Evolutionary conservation across 768 basidiomycete genomes (phyloP).

Genomic region (Trametes cingulata): DNA sequence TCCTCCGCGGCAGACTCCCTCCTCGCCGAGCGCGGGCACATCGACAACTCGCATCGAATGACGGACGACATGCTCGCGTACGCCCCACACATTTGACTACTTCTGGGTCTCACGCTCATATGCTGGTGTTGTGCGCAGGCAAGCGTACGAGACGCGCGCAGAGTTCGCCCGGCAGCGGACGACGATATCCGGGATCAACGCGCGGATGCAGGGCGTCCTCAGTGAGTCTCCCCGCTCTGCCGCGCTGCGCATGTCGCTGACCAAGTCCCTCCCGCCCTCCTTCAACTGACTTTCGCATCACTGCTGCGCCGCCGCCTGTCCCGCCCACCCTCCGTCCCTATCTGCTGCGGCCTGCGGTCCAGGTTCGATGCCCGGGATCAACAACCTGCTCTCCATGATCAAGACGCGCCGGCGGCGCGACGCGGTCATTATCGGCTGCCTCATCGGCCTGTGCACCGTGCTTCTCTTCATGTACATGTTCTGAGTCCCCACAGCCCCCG

Average conservation of each 20-base stretch:
- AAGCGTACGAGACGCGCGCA: conserved; percentile 95
- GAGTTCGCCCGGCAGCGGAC: conserved; percentile 86
- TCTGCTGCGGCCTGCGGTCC: neutral
- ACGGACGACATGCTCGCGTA: conserved; percentile 89
- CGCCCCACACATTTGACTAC: conserved; percentile 28
- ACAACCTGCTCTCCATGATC: conserved; percentile 89
- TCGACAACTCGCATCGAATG: conserved; percentile 94
- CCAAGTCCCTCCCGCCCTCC: neutral
- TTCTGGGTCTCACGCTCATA: neutral
- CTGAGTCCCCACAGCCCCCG: conserved; percentile 5
- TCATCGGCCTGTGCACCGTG: conserved; percentile 86
- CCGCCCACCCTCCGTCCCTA: neutral
- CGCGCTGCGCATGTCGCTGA: neutral
- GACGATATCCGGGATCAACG: conserved; percentile 76
- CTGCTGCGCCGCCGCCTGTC: neutral
- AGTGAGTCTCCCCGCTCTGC: conserved; percentile 49
- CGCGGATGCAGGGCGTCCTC: conserved; percentile 80
- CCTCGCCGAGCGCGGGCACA: conserved; percentile 82
- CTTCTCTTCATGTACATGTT: conserved; percentile 53
- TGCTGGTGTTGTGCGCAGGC: conserved; percentile 55
- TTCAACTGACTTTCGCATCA: neutral
- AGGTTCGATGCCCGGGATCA: conserved; percentile 95
- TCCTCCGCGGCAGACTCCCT: conserved; percentile 85
- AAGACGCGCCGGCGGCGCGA: conserved; percentile 88
- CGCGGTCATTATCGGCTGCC: conserved; percentile 80